Evolutionary conservation across 2,329 filamentous ascomycete genomes (phyloP), one percentile per base, ranked within the genome.

Genomic region (Elsinoe batatas): DNA sequence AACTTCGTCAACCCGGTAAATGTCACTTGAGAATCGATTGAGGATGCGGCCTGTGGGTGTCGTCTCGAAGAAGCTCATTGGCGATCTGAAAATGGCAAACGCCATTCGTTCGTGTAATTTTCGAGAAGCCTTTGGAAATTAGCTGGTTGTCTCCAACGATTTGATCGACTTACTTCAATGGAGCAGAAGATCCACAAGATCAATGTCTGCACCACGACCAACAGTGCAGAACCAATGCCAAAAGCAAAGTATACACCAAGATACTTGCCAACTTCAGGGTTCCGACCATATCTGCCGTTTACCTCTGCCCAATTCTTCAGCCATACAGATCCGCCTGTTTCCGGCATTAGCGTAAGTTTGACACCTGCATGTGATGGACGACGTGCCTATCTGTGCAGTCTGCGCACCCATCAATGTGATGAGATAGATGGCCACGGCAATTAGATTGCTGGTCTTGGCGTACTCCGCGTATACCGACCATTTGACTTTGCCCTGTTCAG

Each of bases 141-240:
- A 54, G 51, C 35, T 30, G 20, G 20, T 6, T 5, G 5, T 22
- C 18, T 17, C 18, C 5, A 37, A 33, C 5, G 10, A 8, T 35
- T 10, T 12, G 15, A 42, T 42, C n/a, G 17, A 12, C 76, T 65
- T 75, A 88, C 86, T 80, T 98, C 93, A 60, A 98, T 98, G 3
- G 93, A 97, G 74, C 94, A 98, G 74, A 98, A 97, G 62, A 98
- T 97, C 93, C 93, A 98, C 26, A 98, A 77, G 61, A 98, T 90
- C 63, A 98, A 75, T 5, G 91, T 97, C 72, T 97, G 93, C 30
- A 94, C 67, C 40, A 97, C 89, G 2, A 94, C 91, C 60, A 98
- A 76, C 42, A 81, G 78, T 38, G 93, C 86, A 22, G 88, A 85
- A 32, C 91, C 91, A 53, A 98, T 80, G 47, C 93, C 94, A 71